phyloP scores from a whole-genome alignment of 2,329 filamentous ascomycete species.

The Ambrosiella xylebori region DNA sequence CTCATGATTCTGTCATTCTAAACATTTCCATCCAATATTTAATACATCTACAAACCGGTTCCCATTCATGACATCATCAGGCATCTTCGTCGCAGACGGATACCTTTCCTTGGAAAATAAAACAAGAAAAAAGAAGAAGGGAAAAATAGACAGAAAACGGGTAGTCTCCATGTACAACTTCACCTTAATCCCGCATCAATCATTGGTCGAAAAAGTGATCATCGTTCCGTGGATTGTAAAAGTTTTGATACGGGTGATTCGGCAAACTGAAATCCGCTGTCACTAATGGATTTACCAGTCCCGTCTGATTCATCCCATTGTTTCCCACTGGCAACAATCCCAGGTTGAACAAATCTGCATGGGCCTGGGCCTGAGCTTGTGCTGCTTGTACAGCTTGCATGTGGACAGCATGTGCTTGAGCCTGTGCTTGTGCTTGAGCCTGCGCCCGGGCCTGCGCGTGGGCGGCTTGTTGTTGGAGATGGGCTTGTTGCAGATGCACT shows the following conservation, averaged over 20 bases:
- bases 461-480: slow-evolving; percentile 2
- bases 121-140: neutral
- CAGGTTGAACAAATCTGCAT: neutral
- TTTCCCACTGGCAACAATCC: slow-evolving; percentile 1
- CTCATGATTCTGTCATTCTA: neutral
- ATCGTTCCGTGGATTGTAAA: slow-evolving; percentile 54
- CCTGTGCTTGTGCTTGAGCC: slow-evolving; percentile 12
- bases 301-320: neutral
- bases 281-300: slow-evolving; percentile 49
- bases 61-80: neutral
- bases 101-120: neutral
- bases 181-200: neutral
- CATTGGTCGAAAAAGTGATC: slow-evolving; percentile 7
- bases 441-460: slow-evolving; percentile 11
- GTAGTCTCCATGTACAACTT: neutral
- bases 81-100: neutral
- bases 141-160: neutral
- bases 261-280: slow-evolving; percentile 61
- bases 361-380: slow-evolving; percentile 8
- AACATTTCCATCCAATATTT: neutral
- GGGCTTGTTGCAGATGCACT: slow-evolving; percentile 11
- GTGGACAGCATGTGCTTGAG: slow-evolving; percentile 8
- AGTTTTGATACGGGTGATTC: slow-evolving; percentile 65
- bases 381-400: slow-evolving; percentile 3
- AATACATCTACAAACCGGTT: neutral